Evolutionary conservation across 306 rosid genomes (phyloP), one percentile per base, ranked within the genome.

Genomic region (Oemleria cerasiformis): DNA sequence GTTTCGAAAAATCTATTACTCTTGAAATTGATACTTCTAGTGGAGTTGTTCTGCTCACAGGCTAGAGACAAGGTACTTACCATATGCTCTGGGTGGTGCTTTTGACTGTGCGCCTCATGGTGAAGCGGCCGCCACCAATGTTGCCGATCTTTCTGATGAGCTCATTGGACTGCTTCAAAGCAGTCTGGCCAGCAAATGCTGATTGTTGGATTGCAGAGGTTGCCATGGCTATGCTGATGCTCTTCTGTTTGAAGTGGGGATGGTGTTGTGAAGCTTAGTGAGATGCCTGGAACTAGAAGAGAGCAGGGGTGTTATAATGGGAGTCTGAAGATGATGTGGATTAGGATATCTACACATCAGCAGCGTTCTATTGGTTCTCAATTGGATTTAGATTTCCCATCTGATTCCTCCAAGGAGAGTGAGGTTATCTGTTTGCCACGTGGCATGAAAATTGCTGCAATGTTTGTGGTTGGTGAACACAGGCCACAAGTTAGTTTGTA

Each of bases 21-120:
- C 36, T 30, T 30, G 36, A 30, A 30, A 30, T 30, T 30, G 36
- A 30, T 30, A 30, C 36, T 30, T 34, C 36, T 8, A 16, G 43
- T 38, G 8, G 44, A 60, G 21, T 36, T 34, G 43, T 30, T 58
- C 6, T 36, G 21, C 65, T 60, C 12, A 36, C 7, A 60, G 6
- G 44, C 44, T 16, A 57, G 14, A 23, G 60, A 41, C 30, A 41
- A 49, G 65, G 20, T 23, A 25, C 65, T 72, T 84, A 94, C 98
- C 98, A 92, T 7, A 94, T 94, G 90, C 99, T 94, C 48, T 87
- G 90, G 23, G 99, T 97, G 77, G 88, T 84, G 75, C 92, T 89
- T 66, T 73, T 91, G 40, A 94, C 87, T 0, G 96, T 94, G 16
- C 98, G 84, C 50, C 99, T 79, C 99, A 89, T 94, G 90, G 85